phyloP scores from a whole-genome alignment of 768 basidiomycete species.

The Kwoniella sp. region DNA sequence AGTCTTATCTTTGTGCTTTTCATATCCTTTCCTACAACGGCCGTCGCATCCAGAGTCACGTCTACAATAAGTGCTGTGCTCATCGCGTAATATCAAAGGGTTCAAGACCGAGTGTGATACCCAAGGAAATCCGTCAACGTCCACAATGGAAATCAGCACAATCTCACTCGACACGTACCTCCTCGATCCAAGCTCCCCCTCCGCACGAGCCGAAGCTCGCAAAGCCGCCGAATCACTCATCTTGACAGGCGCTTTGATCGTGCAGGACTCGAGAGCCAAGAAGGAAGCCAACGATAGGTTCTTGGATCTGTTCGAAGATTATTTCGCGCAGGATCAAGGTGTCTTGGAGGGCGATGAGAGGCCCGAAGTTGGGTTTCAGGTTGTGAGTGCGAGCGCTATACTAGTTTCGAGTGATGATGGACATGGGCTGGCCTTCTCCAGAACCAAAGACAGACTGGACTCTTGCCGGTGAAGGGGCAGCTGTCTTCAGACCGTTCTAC shows the following conservation, averaged over 20 bases:
- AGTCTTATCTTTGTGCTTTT: too few relatives aligned
- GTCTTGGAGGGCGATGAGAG: constrained; percentile 74
- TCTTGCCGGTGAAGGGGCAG: too few relatives aligned
- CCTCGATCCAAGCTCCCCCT: constrained; percentile 30
- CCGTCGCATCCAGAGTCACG: too few relatives aligned
- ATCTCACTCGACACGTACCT: constrained; percentile 48
- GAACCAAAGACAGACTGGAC: too few relatives aligned
- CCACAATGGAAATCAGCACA: constrained; percentile 25
- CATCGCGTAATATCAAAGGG: too few relatives aligned
- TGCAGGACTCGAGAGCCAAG: constrained; percentile 80
- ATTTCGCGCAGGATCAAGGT: constrained; percentile 73
- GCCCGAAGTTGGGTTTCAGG: constrained; percentile 83
- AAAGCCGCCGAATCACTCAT: constrained; percentile 82
- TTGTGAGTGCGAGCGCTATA: constrained; percentile 36
- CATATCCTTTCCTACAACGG: too few relatives aligned
- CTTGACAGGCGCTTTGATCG: constrained; percentile 79
- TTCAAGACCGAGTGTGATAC: too few relatives aligned
- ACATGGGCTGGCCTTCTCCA: too few relatives aligned
- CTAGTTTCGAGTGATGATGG: neutral
- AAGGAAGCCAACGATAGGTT: constrained; percentile 80
- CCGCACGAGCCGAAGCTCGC: constrained; percentile 21
- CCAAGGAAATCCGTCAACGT: too few relatives aligned
- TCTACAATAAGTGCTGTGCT: too few relatives aligned
- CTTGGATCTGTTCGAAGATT: constrained; percentile 88
- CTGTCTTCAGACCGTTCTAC: too few relatives aligned